Evolutionary conservation across 805 yeast genomes (phyloP).

Genomic region (Yarrowia sp.): DNA sequence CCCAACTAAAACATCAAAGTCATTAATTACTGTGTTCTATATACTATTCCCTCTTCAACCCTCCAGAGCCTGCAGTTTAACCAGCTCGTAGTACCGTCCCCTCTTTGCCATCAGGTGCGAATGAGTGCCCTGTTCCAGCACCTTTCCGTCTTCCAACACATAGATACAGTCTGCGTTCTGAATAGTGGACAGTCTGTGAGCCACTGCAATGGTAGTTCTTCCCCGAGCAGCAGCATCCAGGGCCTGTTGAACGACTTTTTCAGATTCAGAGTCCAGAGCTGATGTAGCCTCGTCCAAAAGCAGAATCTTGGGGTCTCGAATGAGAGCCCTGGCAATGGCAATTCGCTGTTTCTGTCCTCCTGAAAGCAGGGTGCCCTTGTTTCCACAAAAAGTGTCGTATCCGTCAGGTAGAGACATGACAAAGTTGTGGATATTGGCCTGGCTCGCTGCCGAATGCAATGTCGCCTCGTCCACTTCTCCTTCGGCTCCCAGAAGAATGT

Average conservation of each 20-base stretch:
- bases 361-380: conserved; percentile 64
- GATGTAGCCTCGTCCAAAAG: conserved; percentile 75
- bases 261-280: conserved; percentile 73
- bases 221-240: conserved; percentile 68
- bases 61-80: conserved; percentile 52
- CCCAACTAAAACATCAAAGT: no score
- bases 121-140: conserved; percentile 66
- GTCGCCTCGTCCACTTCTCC: conserved; percentile 52
- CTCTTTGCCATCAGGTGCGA: conserved; percentile 54
- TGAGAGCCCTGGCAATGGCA: conserved; percentile 76
- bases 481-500: conserved; percentile 58
- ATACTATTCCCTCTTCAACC: background rate
- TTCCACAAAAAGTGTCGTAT: conserved; percentile 63
- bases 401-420: conserved; percentile 64
- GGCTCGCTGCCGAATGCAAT: conserved; percentile 55
- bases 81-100: conserved; percentile 53
- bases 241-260: conserved; percentile 75
- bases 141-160: conserved; percentile 65
- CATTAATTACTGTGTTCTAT: no score
- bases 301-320: conserved; percentile 67
- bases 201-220: conserved; percentile 84
- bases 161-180: conserved; percentile 66
- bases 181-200: conserved; percentile 80
- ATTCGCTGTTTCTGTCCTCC: conserved; percentile 82
- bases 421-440: conserved; percentile 66